These are phyloP conservation scores for Xylaria multiplex DNA, from an alignment of 2,329 filamentous ascomycete species.

Conservation along the genomic window DNA sequence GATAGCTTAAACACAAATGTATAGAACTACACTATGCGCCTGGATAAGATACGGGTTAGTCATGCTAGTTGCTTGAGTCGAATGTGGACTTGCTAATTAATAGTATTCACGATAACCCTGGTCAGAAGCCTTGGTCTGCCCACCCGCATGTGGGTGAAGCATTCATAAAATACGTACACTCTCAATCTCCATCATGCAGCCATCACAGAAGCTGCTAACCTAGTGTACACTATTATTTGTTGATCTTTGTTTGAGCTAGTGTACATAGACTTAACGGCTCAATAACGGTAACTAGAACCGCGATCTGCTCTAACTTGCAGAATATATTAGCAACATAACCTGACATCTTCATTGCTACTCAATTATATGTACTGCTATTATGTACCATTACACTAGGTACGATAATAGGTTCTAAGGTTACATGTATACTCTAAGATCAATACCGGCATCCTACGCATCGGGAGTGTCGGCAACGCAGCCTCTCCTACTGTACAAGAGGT, in stretches of 20 bases:
- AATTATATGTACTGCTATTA: neutral
- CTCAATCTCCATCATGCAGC: neutral
- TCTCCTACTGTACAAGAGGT: neutral
- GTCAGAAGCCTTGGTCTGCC: too few species aligned
- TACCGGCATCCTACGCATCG: slow-evolving; percentile 8
- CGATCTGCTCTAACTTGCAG: too few species aligned
- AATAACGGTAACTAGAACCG: neutral
- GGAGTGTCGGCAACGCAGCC: slow-evolving; percentile 15
- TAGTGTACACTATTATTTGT: neutral
- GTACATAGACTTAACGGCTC: neutral
- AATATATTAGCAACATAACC: neutral
- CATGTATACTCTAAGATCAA: neutral
- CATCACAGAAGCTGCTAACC: neutral
- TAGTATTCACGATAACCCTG: neutral
- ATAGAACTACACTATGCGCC: too few species aligned
- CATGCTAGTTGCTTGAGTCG: too few species aligned
- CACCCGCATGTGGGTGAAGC: neutral
- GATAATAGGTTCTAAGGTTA: too few species aligned
- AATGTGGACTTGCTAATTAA: slow-evolving; percentile 1
- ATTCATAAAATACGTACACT: neutral
- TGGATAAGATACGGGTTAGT: too few species aligned
- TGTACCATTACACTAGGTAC: too few species aligned
- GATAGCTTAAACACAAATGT: too few species aligned
- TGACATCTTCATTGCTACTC: neutral
- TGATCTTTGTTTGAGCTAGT: neutral